Percentiles rank a stretch among this genome's conserved stretches.
Conservation (phyloP, 2,329 filamentous ascomycete species). For the Pyrenophora tritici-repentis region DNA sequence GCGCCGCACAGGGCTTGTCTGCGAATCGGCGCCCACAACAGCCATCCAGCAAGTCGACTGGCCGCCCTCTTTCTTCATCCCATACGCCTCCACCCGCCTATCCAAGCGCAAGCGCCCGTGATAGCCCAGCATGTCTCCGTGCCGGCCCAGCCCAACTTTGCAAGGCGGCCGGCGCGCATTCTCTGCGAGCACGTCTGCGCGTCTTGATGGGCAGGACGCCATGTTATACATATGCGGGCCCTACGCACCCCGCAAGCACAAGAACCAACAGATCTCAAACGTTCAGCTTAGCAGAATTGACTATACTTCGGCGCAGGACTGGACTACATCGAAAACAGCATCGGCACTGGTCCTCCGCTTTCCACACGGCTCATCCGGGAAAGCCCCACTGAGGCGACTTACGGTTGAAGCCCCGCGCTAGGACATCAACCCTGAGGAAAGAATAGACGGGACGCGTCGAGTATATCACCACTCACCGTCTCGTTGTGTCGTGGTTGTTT, state of each 20-base stretch:
- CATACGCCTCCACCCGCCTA: conserved; percentile 36
- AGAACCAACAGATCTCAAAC: conserved; percentile 32
- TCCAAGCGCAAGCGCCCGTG: conserved; percentile 46
- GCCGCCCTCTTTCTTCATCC: conserved; percentile 32
- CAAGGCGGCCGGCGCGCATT: conserved; percentile 32
- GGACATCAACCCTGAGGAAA: conserved; percentile 32
- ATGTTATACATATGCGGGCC: conserved; percentile 40
- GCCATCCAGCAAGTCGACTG: conserved; percentile 37
- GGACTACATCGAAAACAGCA: conserved; percentile 23
- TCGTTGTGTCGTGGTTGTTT: conserved; percentile 34
- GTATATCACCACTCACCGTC: conserved; percentile 37
- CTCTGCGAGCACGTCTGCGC: conserved; percentile 24
- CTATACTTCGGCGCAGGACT: conserved; percentile 21
- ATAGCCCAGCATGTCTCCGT: conserved; percentile 35
- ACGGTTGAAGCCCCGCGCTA: conserved; percentile 37
- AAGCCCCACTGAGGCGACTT: conserved; percentile 40
- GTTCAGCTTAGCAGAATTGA: conserved; percentile 16
- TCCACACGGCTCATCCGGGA: conserved; percentile 32
- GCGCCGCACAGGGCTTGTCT: conserved; percentile 38
- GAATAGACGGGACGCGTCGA: conserved; percentile 31
- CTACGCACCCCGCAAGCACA: conserved; percentile 34
- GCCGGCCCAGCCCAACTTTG: conserved; percentile 33
- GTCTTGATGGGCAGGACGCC: conserved; percentile 32
- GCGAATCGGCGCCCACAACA: conserved; percentile 43
- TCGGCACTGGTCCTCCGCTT: conserved; percentile 26